phyloP scores from a whole-genome alignment of 352 stramenopile species.

The Pythium phragmitis region DNA sequence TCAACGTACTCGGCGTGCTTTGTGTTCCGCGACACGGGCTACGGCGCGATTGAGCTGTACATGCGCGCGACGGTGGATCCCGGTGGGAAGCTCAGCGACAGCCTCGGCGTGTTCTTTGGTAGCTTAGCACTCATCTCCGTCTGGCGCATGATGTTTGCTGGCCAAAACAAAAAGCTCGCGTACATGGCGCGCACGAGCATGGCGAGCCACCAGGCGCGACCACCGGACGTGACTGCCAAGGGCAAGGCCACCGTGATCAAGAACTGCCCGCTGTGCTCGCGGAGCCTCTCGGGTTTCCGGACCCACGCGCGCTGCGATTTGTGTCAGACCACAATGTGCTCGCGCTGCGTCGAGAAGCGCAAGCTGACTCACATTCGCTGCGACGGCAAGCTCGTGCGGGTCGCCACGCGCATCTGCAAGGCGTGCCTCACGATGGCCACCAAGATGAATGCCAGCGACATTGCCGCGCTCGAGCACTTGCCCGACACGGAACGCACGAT shows the following conservation, averaged over 20 bases:
- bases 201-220: neutral
- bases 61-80: slow-evolving; percentile 44
- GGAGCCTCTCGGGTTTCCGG: neutral
- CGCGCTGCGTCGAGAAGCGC: slow-evolving; percentile 17
- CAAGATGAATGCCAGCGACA: slow-evolving; percentile 7
- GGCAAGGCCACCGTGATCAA: neutral
- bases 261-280: slow-evolving; percentile 10
- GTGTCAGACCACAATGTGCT: slow-evolving; percentile 11
- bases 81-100: slow-evolving; percentile 21
- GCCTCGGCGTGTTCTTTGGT: slow-evolving; percentile 5
- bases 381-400: slow-evolving; percentile 4
- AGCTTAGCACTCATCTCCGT: slow-evolving; percentile 8
- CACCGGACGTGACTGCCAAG: neutral
- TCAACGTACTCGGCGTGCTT: slow-evolving; percentile 40
- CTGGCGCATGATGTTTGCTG: slow-evolving; percentile 9
- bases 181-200: slow-evolving; percentile 5
- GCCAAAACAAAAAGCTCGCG: slow-evolving; percentile 21
- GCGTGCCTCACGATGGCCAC: slow-evolving; percentile 1
- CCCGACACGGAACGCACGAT: neutral
- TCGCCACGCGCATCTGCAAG: slow-evolving; percentile 13
- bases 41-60: slow-evolving; percentile 15
- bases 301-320: slow-evolving; percentile 1
- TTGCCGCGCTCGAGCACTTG: slow-evolving; percentile 9
- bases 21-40: slow-evolving; percentile 20
- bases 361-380: slow-evolving; percentile 11